Evolutionary conservation across 495 filamentous ascomycete genomes (phyloP), one percentile per base, ranked within the genome.

Genomic region (Podospora bellae-mahoneyi): DNA sequence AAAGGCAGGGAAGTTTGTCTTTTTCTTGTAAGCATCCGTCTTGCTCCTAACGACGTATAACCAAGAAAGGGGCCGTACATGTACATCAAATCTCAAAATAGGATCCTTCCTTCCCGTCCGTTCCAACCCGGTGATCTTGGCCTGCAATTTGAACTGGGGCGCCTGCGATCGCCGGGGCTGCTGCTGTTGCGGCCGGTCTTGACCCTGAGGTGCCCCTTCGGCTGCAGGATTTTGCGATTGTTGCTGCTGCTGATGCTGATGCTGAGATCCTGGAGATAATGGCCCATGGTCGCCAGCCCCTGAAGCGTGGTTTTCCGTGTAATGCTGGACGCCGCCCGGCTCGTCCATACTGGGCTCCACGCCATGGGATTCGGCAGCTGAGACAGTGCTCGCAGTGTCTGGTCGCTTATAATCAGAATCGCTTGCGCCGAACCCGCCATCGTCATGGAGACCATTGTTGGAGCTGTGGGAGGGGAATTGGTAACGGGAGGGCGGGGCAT

Each of bases 1-100:
- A 80, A 97, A 99, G 71, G 94, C 93, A 61, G 94, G 94, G 19
- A 99, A 91, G 80, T 98, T 98, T 66, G 96, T 98, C 96, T 97
- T 64, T 23, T 32, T 73, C 74, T 48, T 48, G 39, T 48, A 48
- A 48, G 39, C 65, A 55, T 64, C 63, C 68, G 68, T 27, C 26
- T 20, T 60, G 54, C 18, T 60, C 48, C 30, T 53, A 63, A 63
- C 44, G 5, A 60, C 64, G 23, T 66, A 64, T 18, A 48, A 57
- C 57, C 20, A 71, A 27, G 27, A 34, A 19, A 63, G 53, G 34
- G 18, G 13, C 69, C 91, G 73, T 87, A 98, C 95, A 79, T 99
- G 93, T 23, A 99, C 92, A 83, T 99, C 96, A 73, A 99, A 99
- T 77, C 91, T 87, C 64, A 99, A 80, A 65, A 98, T 94, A 4